phyloP scores from a whole-genome alignment of 345 rosid species.

The Stellera chamaejasme region DNA sequence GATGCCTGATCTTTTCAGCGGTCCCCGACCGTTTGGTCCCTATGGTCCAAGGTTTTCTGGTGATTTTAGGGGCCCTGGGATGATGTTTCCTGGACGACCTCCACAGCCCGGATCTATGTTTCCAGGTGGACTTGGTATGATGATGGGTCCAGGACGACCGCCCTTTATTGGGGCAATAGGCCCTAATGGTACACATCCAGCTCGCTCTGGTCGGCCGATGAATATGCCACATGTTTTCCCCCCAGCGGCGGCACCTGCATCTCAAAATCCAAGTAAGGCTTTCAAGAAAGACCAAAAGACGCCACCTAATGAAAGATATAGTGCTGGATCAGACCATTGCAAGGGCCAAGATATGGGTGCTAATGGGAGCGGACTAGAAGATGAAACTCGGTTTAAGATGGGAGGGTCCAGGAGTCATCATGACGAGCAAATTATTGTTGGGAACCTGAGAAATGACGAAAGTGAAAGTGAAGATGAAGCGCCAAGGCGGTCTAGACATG shows the following conservation, averaged over 20 bases:
- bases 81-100: conserved; percentile 97
- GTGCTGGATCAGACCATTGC: conserved; percentile 44
- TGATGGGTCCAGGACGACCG: conserved; percentile 84
- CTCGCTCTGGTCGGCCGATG: conserved; percentile 52
- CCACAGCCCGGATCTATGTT: conserved; percentile 70
- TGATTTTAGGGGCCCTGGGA: conserved; percentile 82
- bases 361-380: conserved; percentile 28
- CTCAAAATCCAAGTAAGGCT: conserved; percentile 37
- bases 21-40: conserved; percentile 74
- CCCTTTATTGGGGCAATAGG: conserved; percentile 88
- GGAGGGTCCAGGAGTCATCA: conserved; percentile 30
- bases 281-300: conserved; percentile 44
- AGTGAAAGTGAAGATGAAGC: conserved; percentile 94
- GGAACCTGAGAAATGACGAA: conserved; percentile 55
- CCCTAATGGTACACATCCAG: conserved; percentile 27
- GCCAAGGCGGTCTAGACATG: conserved; percentile 92
- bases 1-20: conserved; percentile 79
- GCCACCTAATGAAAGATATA: conserved; percentile 31
- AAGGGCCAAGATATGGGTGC: conserved; percentile 36
- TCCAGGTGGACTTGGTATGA: conserved; percentile 84
- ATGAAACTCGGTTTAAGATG: conserved; percentile 34
- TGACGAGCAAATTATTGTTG: conserved; percentile 41
- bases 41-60: conserved; percentile 91
- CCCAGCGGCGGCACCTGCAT: conserved; percentile 29
- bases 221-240: conserved; percentile 40